A percentile compares a stretch with the other conserved stretches of the same genome.
phyloP scores from a whole-genome alignment of 2,329 filamentous ascomycete genomes.

The Colletotrichum camelliae region DNA sequence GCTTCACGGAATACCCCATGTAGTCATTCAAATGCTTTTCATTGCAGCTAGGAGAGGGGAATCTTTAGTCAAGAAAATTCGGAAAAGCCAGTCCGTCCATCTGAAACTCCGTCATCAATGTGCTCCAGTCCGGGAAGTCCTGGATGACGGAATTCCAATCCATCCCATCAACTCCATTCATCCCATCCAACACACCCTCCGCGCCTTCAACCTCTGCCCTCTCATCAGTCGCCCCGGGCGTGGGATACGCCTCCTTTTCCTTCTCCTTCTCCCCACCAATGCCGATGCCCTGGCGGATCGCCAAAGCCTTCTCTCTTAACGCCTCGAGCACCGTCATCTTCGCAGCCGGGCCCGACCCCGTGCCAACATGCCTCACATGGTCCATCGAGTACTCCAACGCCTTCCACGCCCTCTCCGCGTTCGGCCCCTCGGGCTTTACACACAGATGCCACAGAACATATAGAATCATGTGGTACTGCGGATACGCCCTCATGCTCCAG shows the following conservation, averaged over 20 bases:
- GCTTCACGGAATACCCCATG: neutral
- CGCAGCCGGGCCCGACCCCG: slow-evolving; percentile 20
- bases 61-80: slow-evolving; percentile 1
- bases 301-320: slow-evolving; percentile 33
- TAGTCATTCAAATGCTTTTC: neutral
- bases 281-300: slow-evolving; percentile 22
- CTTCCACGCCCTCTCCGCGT: slow-evolving; percentile 38
- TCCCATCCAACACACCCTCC: neutral
- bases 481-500: slow-evolving; percentile 44
- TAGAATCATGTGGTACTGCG: slow-evolving; percentile 48
- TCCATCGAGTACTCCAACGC: slow-evolving; percentile 19
- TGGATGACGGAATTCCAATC: slow-evolving; percentile 9
- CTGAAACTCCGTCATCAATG: slow-evolving; percentile 33
- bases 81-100: slow-evolving; percentile 28
- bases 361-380: slow-evolving; percentile 1
- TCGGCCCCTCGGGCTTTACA: slow-evolving; percentile 36
- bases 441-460: slow-evolving; percentile 50
- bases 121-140: slow-evolving; percentile 31
- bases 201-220: neutral
- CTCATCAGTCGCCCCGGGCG: neutral
- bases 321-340: slow-evolving; percentile 37
- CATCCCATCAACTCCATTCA: neutral
- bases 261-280: neutral
- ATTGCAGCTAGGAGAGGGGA: neutral
- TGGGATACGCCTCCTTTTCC: neutral